phyloP scores from a whole-genome alignment of 2,329 filamentous ascomycete genomes.

The Aspergillus hiratsukae region DNA sequence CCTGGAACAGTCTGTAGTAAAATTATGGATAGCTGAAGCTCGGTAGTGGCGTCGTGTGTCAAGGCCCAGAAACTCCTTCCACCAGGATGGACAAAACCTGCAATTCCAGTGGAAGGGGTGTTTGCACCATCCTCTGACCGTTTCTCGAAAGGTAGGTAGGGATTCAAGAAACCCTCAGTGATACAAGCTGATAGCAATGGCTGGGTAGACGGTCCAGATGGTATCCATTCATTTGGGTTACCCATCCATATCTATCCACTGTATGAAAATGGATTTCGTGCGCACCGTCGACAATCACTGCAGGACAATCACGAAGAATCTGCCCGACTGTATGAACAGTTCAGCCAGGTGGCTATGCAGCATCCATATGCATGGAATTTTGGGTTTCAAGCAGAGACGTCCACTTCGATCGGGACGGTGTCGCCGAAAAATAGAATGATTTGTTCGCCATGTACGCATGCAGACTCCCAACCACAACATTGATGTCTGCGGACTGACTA shows the following conservation, averaged over 20 bases:
- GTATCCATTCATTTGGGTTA: conserved; percentile 55
- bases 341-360: conserved; percentile 52
- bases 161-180: neutral
- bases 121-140: conserved; percentile 49
- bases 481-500: no score
- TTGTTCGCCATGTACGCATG: conserved; percentile 56
- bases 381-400: conserved; percentile 43
- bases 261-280: conserved; percentile 62
- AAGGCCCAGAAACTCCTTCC: conserved; percentile 53
- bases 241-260: conserved; percentile 65
- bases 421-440: conserved; percentile 62
- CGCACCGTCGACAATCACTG: conserved; percentile 51
- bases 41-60: conserved; percentile 50
- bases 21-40: conserved; percentile 11
- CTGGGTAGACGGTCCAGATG: conserved; percentile 47
- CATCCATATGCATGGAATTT: conserved; percentile 57
- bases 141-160: conserved; percentile 37
- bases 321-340: conserved; percentile 56
- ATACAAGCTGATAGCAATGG: neutral
- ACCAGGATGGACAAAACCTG: conserved; percentile 48
- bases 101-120: conserved; percentile 44
- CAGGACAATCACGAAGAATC: conserved; percentile 57
- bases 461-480: no score
- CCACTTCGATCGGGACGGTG: conserved; percentile 52
- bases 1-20: conserved; percentile 3